Evolutionary conservation across 495 filamentous ascomycete species (phyloP).

Genomic region (Podospora pseudocomata): DNA sequence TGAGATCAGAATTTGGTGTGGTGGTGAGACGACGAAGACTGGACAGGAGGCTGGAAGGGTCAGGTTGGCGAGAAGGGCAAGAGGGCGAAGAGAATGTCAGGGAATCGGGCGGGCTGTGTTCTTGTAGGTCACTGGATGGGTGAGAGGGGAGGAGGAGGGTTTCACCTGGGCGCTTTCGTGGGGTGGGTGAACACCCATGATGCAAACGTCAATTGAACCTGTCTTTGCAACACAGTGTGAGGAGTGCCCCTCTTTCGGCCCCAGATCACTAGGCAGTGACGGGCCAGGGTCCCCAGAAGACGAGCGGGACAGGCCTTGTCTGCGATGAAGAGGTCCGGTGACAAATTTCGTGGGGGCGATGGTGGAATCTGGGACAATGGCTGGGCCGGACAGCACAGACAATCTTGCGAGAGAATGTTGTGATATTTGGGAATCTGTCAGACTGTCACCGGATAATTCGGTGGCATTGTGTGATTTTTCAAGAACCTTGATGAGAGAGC

Average conservation of each 20-base stretch:
- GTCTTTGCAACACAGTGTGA: background rate
- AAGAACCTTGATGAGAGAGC: background rate
- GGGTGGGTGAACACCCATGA: background rate
- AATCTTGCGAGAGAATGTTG: conserved; percentile 36
- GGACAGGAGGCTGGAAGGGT: background rate
- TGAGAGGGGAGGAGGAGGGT: conserved; percentile 13
- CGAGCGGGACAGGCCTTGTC: conserved; percentile 12
- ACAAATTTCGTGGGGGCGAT: conserved; percentile 21
- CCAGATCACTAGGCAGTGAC: background rate
- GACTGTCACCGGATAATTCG: background rate
- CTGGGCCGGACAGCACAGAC: conserved; percentile 2
- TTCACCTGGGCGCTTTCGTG: background rate
- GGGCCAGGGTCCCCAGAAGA: background rate
- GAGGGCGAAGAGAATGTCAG: background rate
- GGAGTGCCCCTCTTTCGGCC: background rate
- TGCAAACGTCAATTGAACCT: conserved; percentile 1
- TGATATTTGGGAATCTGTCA: conserved; percentile 24
- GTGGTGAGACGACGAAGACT: background rate
- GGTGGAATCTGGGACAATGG: conserved; percentile 14
- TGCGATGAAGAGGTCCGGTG: conserved; percentile 14
- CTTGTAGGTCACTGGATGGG: conserved; percentile 8
- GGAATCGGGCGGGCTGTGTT: background rate
- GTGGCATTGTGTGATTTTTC: background rate
- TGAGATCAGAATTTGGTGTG: background rate
- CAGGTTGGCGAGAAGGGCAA: background rate